These are phyloP conservation scores for Macaranga tanarius DNA, from an alignment of 441 rosid genomes.

Conservation along the genomic window DNA sequence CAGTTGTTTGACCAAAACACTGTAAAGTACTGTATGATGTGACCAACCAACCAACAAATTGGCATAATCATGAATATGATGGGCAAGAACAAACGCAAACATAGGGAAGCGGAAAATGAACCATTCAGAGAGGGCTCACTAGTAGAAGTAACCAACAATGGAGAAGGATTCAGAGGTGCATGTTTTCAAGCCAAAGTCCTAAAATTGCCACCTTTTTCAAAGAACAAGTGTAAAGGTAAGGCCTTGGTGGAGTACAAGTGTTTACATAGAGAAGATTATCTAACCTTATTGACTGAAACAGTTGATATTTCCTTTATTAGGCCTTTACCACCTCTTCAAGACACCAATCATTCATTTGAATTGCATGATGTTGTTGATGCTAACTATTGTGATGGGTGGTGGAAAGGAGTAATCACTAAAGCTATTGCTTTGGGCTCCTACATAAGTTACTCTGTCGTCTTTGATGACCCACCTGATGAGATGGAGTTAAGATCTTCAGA, in stretches of 20 bases:
- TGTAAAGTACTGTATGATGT: too few species aligned
- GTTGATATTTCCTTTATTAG: constrained; percentile 7
- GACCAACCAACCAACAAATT: too few species aligned
- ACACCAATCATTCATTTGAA: not conserved
- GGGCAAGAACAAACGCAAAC: too few species aligned
- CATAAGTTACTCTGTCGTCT: constrained; percentile 7
- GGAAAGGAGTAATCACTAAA: constrained; percentile 22
- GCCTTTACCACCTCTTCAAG: constrained; percentile 21
- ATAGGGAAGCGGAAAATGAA: too few species aligned
- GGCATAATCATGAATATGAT: too few species aligned
- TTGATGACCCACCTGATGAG: constrained; percentile 18
- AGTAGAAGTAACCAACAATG: constrained; percentile 22
- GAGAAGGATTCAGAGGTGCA: constrained; percentile 20
- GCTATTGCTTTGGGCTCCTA: not conserved
- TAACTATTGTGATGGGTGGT: constrained; percentile 27
- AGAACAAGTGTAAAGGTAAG: not conserved
- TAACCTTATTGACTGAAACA: not conserved
- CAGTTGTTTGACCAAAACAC: too few species aligned
- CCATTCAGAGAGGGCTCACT: too few species aligned
- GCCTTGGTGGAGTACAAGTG: constrained; percentile 11
- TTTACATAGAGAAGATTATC: not conserved
- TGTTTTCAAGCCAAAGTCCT: constrained; percentile 16
- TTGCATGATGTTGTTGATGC: constrained; percentile 28
- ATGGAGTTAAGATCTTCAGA: not conserved
- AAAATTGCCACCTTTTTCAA: not conserved